A percentile compares a stretch with the other conserved stretches of the same genome.
These are phyloP conservation scores for Senecio squalidus DNA, from an alignment of 140 eudicot species.

Conservation along the genomic window DNA sequence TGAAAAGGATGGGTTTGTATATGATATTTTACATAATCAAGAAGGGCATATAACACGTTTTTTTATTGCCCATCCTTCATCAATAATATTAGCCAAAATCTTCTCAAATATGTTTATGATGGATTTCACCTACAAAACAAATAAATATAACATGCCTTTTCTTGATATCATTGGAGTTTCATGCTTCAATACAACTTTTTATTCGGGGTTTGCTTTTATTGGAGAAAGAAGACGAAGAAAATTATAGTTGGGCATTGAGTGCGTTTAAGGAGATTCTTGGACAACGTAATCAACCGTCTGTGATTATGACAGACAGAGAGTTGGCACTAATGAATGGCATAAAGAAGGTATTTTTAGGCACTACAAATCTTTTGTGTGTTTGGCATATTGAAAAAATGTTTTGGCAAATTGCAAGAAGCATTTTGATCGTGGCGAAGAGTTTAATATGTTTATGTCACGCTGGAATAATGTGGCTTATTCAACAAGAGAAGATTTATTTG, in stretches of 20 bases:
- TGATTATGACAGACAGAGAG: neutral
- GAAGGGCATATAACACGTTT: too few relatives aligned
- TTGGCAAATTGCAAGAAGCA: neutral
- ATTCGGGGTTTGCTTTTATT: neutral
- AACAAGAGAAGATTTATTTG: neutral
- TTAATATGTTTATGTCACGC: neutral
- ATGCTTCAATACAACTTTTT: neutral
- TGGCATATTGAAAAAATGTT: constrained; percentile 1
- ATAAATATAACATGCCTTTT: too few relatives aligned
- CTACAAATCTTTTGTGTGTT: neutral
- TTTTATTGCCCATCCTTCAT: too few relatives aligned
- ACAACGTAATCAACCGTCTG: neutral
- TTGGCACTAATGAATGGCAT: neutral
- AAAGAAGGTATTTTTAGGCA: neutral
- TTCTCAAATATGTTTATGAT: too few relatives aligned
- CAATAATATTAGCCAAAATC: too few relatives aligned
- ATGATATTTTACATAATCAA: too few relatives aligned
- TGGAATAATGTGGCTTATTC: neutral
- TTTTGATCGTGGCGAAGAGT: neutral
- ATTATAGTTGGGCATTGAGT: neutral
- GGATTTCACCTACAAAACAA: too few relatives aligned
- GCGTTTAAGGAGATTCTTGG: neutral
- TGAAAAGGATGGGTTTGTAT: too few relatives aligned
- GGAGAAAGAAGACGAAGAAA: neutral
- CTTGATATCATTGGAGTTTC: too few relatives aligned